Evolutionary conservation across 768 basidiomycete species (phyloP), one percentile per base, ranked within the genome.

Genomic region (Tricholoma sp.): DNA sequence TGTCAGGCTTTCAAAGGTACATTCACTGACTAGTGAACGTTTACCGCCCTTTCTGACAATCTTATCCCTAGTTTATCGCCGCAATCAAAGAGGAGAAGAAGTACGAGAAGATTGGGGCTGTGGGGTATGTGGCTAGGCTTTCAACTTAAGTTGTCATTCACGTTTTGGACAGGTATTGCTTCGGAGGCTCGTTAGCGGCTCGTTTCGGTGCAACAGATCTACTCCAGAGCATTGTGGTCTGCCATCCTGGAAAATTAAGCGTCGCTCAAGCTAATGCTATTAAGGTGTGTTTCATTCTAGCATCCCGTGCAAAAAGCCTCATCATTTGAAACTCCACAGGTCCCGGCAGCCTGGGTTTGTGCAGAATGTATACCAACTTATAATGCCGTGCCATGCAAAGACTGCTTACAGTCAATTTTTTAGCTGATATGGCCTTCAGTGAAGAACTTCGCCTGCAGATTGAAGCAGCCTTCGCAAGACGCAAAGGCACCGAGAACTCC

Each of bases 41-140:
- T 20, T 41, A 28, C 11, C 5, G 5, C 10, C 10, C 37, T 34
- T 34, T 45, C 59, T 57, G 6, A 52, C 12, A 12, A 29, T 24
- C 29, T 11, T 50, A 36, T 44, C 24, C 37, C 24, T 33, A 77
- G 76, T 74, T 76, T 59, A 68, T 76, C 28, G 41, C 60, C 18
- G 59, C 67, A 13, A 56, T 78, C 29, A 61, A 70, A 51, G 66
- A 65, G 36, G 70, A 74, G 58, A 76, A 72, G 60, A 61, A 69
- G 18, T 78, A 77, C 53, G 68, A 70, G 33, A 74, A 74, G 54
- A 37, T 77, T n/a, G 76, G 76, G 7, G 71, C 69, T 18, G 68
- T 75, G 3, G 75, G 76, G 72, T 76, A 54, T 42, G 66, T 63
- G 6, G 37, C 24, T 45, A 24, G 1, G 4, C 20, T 17, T 5